Base-by-base conservation (phyloP, 371 early-diverging fungal genomes). In the Mortierella sp. region DNA sequence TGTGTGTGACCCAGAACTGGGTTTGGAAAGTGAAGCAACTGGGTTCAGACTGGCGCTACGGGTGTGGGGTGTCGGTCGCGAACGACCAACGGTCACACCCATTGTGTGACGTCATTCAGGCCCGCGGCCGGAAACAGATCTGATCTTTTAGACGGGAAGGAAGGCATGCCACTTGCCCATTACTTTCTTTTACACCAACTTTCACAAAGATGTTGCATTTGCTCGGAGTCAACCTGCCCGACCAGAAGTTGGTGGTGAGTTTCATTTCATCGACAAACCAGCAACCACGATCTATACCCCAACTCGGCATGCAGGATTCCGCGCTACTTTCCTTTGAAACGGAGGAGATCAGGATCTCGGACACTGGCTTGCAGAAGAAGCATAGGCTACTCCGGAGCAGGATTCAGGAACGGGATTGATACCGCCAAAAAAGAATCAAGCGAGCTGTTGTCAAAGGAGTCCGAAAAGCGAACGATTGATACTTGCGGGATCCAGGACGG, bases 151-250 rank as follows among this genome's bases (percentile, higher is more conserved):
- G 24, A 35, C n/a, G 43, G 12, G 48, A 32, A 29, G 24, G 48
- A 29, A 29, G 60, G 29, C n/a, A 58, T 27, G 60, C 14, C 32
- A 72, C 51, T 38, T 41, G 49, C 14, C 0, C 38, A n/a, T 12
- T 35, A 65, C 78, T 74, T 60, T 41, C 32, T 48, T 56, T 71
- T 56, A 51, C 68, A 78, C 51, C 56, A 55, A 54, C 71, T 46
- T 29, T 29, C 46, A 48, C 46, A 54, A 68, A 72, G 71, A 96
- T 97, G 97, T 88, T 97, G 77, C 96, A 96, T 88, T 89, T 98
- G 81, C 94, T 98, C 75, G 98, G 98, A 85, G 97, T 97, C 79
- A 97, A 97, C 90, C 91, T 98, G 71, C 98, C 98, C 16, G 98
- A 98, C 89, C 91, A 94, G 77, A 97, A 97, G 90, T 79, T 94